Evolutionary conservation across 2,329 filamentous ascomycete genomes (phyloP).

Genomic region (Chrysosphaeria jannelii): DNA sequence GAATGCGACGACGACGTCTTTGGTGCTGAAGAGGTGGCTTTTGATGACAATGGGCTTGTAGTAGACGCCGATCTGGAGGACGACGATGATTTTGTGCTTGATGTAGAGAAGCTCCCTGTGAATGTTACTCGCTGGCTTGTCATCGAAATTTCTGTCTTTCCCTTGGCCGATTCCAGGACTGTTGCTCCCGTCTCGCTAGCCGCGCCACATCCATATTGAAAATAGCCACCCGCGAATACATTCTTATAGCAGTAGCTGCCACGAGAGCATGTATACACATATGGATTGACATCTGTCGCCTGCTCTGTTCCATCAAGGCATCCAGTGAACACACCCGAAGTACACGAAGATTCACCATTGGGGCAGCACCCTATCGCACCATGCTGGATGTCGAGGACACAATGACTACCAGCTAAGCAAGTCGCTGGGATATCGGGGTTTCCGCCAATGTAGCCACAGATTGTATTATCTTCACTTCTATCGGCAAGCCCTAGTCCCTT

Average conservation of each 20-base stretch:
- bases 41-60: not conserved
- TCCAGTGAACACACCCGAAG: constrained; percentile 22
- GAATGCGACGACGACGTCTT: not conserved
- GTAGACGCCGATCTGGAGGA: not conserved
- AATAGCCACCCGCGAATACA: constrained; percentile 21
- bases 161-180: constrained; percentile 6
- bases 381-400: constrained; percentile 16
- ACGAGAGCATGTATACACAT: constrained; percentile 23
- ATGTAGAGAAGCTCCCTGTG: constrained; percentile 10
- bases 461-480: constrained; percentile 15
- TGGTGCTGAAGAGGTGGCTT: not conserved
- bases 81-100: constrained; percentile 2
- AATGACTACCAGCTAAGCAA: constrained; percentile 25
- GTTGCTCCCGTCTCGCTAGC: constrained; percentile 17
- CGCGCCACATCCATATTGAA: constrained; percentile 24
- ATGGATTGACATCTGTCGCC: constrained; percentile 21
- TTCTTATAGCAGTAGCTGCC: constrained; percentile 23
- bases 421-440: constrained; percentile 21
- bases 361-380: constrained; percentile 14
- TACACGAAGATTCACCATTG: constrained; percentile 17
- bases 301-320: constrained; percentile 19
- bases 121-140: constrained; percentile 12
- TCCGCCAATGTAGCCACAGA: constrained; percentile 27
- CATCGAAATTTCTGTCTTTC: constrained; percentile 10
- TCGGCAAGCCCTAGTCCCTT: too few species aligned